phyloP scores from a whole-genome alignment of 257 asterid species.

The Scutellaria minor region DNA sequence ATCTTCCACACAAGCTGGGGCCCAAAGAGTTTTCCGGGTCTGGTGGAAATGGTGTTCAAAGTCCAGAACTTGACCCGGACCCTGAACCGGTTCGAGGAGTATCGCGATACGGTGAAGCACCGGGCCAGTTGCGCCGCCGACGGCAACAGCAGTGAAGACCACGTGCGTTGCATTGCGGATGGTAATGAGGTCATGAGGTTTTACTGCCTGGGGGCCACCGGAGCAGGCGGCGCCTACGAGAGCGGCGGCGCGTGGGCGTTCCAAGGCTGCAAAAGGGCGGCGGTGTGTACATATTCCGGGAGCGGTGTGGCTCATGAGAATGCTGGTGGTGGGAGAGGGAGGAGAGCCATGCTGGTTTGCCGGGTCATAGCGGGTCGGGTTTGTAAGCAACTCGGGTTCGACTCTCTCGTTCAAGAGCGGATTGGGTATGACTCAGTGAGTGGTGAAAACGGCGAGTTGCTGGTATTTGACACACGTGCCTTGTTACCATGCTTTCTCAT shows the following conservation, averaged over 20 bases:
- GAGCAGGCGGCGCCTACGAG: slow-evolving; percentile 59
- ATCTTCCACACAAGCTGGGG: slow-evolving; percentile 94
- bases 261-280: slow-evolving; percentile 56
- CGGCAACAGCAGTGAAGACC: slow-evolving; percentile 55
- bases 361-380: slow-evolving; percentile 94
- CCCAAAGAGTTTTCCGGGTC: slow-evolving; percentile 66
- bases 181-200: slow-evolving; percentile 97
- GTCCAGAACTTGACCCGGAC: slow-evolving; percentile 80
- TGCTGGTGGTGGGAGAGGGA: slow-evolving; percentile 83
- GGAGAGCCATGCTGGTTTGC: slow-evolving; percentile 88
- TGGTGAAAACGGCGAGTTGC: slow-evolving; percentile 69
- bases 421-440: slow-evolving; percentile 77
- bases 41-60: slow-evolving; percentile 86
- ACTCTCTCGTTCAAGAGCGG: slow-evolving; percentile 46
- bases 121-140: slow-evolving; percentile 44
- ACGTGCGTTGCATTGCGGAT: slow-evolving; percentile 88
- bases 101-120: slow-evolving; percentile 62
- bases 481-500: slow-evolving; percentile 88
- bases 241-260: slow-evolving; percentile 65
- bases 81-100: slow-evolving; percentile 82
- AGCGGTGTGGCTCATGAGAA: slow-evolving; percentile 81
- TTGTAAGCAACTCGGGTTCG: slow-evolving; percentile 48
- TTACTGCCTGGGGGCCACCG: slow-evolving; percentile 67
- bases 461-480: slow-evolving; percentile 87
- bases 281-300: slow-evolving; percentile 69